A percentile compares a stretch with the other conserved stretches of the same genome.
phyloP scores from a whole-genome alignment of 2,329 filamentous ascomycete species.

The Nectriaceae sp. region DNA sequence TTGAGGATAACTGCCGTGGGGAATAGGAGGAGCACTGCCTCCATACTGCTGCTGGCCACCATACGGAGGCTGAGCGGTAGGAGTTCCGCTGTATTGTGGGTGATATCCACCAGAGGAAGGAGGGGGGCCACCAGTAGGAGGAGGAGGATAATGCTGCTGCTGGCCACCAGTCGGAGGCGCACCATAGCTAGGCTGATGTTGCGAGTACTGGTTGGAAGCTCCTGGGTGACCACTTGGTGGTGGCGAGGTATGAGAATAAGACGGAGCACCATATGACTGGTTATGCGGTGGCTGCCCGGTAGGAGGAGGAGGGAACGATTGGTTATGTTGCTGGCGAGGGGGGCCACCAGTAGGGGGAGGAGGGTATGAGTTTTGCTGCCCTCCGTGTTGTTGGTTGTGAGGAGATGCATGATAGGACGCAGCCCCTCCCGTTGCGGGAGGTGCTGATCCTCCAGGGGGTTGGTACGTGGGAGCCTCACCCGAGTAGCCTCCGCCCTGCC shows the following conservation, averaged over 20 bases:
- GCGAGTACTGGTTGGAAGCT: conserved; percentile 16
- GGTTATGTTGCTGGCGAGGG: conserved; percentile 8
- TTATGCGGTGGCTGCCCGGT: conserved; percentile 10
- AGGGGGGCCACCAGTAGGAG: no score
- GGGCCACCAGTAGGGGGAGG: background rate
- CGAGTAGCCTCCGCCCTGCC: conserved; percentile 57
- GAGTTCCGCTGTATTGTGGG: background rate
- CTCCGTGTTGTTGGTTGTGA: conserved; percentile 26
- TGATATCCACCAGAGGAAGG: conserved; percentile 2
- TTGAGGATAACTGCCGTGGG: conserved; percentile 35
- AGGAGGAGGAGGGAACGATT: conserved; percentile 23
- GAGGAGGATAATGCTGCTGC: no score
- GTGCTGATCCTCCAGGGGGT: conserved; percentile 31
- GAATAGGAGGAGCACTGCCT: conserved; percentile 27
- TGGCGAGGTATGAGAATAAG: conserved; percentile 15
- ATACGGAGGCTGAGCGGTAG: conserved; percentile 8
- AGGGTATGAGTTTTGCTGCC: conserved; percentile 1
- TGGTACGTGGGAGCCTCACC: conserved; percentile 59
- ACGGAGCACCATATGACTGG: background rate
- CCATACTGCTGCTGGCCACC: conserved; percentile 24
- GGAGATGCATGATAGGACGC: conserved; percentile 30
- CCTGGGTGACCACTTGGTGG: conserved; percentile 29
- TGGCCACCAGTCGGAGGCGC: conserved; percentile 13
- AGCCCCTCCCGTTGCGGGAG: conserved; percentile 22
- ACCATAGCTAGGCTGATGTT: conserved; percentile 24